Evolutionary conservation across 2,329 filamentous ascomycete genomes (phyloP), one percentile per base, ranked within the genome.

Genomic region (Venturia oleaginea): DNA sequence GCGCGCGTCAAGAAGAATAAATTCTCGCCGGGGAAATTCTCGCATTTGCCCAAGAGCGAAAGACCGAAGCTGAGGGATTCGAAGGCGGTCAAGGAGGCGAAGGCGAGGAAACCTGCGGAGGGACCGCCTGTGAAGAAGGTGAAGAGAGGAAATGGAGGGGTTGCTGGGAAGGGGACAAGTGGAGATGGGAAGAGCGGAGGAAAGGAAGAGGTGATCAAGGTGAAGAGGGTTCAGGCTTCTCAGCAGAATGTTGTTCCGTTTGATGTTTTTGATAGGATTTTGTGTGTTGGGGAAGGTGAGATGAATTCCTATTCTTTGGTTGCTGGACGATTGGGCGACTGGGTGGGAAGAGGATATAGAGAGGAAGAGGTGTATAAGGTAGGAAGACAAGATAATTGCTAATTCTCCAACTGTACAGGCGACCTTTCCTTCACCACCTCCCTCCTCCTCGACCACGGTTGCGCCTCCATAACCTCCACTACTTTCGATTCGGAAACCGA

Each of bases 401-500:
- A 34, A 57, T 30, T n/a, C 4, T 55, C 10, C 15, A 1, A 27
- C 10, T 48, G 7, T n/a, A n/a, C 55, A 68, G 70, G 86, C 68
- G 90, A 95, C 75, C 84, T 94, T 71, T 91, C 88, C 73, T 93
- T 92, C 73, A 84, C 89, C 15, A 82, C 83, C 34, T 86, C 85
- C 1, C 80, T 93, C 2, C 80, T 88, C 62, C 75, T 81, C 63
- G 80, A 88, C 70, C 88, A 91, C 76, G 81, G 79, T 68, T 90
- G 86, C 77, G 81, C 78, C 66, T 80, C 86, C 70, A 74, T 93
- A 6, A 87, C 84, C 0, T 89, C 88, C 43, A 92, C 89, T 2
- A 85, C 88, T 19, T 81, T 84, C 69, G 90, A 92, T 73, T 79
- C 76, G 65, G 72, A 78, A 38, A 77, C 78, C 15, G 83, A 84